Evolutionary conservation across 768 basidiomycete genomes (phyloP).

Genomic region (Panellus pusillus): DNA sequence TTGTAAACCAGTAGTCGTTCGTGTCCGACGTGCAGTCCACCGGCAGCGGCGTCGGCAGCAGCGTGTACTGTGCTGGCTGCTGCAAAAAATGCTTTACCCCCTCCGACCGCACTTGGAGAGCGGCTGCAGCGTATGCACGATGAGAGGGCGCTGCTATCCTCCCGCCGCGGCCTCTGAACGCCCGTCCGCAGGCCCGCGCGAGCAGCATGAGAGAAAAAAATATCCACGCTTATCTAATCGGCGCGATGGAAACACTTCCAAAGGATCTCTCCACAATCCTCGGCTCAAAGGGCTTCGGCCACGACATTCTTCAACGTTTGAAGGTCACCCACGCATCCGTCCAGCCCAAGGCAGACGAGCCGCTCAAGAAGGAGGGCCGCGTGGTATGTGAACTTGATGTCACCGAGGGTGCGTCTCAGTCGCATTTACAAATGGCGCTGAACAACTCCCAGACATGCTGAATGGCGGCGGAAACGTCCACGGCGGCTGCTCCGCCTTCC

Average conservation of each 20-base stretch:
- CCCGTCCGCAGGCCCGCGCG: constrained; percentile 15
- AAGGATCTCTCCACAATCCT: too few relatives aligned
- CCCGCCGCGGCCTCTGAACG: constrained; percentile 6
- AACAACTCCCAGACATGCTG: constrained; percentile 49
- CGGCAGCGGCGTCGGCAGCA: constrained; percentile 70
- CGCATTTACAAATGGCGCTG: background rate
- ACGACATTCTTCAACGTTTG: constrained; percentile 26
- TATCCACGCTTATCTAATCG: background rate
- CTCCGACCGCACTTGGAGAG: background rate
- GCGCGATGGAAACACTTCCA: too few relatives aligned
- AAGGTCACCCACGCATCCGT: constrained; percentile 43
- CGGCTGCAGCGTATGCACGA: constrained; percentile 18
- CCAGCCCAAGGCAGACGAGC: constrained; percentile 43
- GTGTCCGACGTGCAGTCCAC: constrained; percentile 37
- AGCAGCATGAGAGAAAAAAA: constrained; percentile 13
- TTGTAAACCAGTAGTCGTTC: constrained; percentile 58
- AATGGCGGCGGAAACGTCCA: constrained; percentile 50
- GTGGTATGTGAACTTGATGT: constrained; percentile 47
- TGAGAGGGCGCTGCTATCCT: constrained; percentile 11
- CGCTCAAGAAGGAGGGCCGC: constrained; percentile 41
- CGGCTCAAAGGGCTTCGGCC: background rate
- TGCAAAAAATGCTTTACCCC: constrained; percentile 55
- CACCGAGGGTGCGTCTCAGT: constrained; percentile 37
- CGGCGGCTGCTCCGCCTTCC: constrained; percentile 54
- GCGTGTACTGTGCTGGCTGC: constrained; percentile 47